Evolutionary conservation across 139 green algal genomes (phyloP), one percentile per base, ranked within the genome.

Genomic region (Chlorella sp.): DNA sequence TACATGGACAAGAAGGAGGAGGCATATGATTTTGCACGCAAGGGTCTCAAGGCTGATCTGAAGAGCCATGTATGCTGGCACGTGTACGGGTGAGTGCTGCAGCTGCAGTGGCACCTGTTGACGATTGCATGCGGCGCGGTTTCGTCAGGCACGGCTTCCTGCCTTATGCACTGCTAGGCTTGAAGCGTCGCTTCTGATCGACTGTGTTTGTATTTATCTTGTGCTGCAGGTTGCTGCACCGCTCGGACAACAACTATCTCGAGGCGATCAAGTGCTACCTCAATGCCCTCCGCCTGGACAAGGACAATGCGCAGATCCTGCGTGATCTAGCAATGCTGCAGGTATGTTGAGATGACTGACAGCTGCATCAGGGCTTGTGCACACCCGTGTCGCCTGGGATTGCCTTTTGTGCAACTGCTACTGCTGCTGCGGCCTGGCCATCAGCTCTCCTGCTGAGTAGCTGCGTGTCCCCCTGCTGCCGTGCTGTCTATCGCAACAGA

Each of bases 201-300:
- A n/a, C n/a, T n/a, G n/a, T n/a, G n/a, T n/a, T n/a, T n/a, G n/a
- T n/a, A n/a, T n/a, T n/a, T n/a, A n/a, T n/a, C n/a, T n/a, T n/a
- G n/a, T n/a, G n/a, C n/a, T 55, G 42, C 84, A 96, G 92, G 24
- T 80, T 99, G 35, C 77, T 99, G 35, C 92, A 98, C 82, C 90
- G 93, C 5, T 86, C 87, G 2, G 93, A 99, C 80, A 85, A 84
- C 35, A 87, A 98, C 69, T 98, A 99, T 72, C 82, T 86, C 20
- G 93, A 99, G 76, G 96, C 96, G 26, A 95, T 97, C 79, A 99
- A 99, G 82, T 99, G 96, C 87, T 99, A 99, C 87, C 88, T 92
- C 68, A 98, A 98, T 67, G 93, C 96, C 1, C 80, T 99, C 70
- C 86, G 91, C 6, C 75, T 97, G 27, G 95, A 99, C 70, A 91